Evolutionary conservation across 192 early-diverging fungal species (phyloP).

Genomic region (Coemansia sp.): DNA sequence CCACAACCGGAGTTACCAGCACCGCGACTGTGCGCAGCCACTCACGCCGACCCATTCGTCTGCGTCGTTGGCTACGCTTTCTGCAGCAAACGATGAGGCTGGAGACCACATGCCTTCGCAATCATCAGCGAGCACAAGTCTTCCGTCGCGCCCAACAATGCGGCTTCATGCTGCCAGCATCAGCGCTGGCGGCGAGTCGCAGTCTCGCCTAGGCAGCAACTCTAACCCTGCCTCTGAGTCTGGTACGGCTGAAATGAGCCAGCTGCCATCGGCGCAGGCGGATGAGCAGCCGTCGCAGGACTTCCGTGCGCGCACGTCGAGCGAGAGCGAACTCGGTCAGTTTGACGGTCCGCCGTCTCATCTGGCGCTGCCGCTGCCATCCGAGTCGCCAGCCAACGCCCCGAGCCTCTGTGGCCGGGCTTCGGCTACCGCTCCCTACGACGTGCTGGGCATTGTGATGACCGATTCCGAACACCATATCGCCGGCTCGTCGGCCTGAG

Average conservation of each 20-base stretch:
- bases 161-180: constrained; percentile 46
- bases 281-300: constrained; percentile 31
- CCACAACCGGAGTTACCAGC: constrained; percentile 36
- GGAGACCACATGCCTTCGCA: not conserved
- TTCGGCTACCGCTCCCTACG: constrained; percentile 36
- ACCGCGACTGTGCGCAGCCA: constrained; percentile 41
- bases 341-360: constrained; percentile 51
- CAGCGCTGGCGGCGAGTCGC: constrained; percentile 14
- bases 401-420: constrained; percentile 47
- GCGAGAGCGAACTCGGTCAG: constrained; percentile 53
- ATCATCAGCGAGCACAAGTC: constrained; percentile 10
- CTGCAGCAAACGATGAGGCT: constrained; percentile 1
- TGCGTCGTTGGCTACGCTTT: constrained; percentile 27
- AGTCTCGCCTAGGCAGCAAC: not conserved
- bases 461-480: constrained; percentile 47
- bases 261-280: constrained; percentile 7
- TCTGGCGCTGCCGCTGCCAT: constrained; percentile 48
- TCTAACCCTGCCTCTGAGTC: not conserved
- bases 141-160: constrained; percentile 27
- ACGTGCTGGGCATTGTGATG: constrained; percentile 54
- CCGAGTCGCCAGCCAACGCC: constrained; percentile 24
- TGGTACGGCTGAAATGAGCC: not conserved
- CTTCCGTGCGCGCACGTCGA: constrained; percentile 40
- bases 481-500: constrained; percentile 33
- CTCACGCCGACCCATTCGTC: constrained; percentile 48